These are phyloP conservation scores for Botrytis cinerea DNA, from an alignment of 2,329 filamentous ascomycete species.

Conservation along the genomic window DNA sequence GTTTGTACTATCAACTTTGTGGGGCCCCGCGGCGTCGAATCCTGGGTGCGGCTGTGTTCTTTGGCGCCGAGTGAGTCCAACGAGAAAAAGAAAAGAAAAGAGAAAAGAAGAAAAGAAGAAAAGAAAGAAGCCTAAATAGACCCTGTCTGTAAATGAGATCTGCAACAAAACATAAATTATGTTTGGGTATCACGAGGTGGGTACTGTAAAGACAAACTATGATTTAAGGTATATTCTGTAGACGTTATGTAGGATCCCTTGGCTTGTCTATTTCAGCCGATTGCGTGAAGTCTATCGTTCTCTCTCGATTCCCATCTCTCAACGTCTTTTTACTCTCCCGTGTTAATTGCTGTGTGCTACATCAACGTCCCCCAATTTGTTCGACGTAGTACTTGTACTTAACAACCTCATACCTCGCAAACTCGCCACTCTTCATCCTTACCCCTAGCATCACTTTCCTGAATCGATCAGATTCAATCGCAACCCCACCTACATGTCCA, in stretches of 20 bases:
- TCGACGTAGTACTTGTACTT: not conserved
- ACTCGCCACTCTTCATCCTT: conserved; percentile 8
- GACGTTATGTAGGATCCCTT: not conserved
- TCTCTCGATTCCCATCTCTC: not conserved
- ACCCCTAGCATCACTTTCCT: not conserved
- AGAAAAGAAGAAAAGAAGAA: not conserved
- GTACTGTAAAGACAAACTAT: too few relatives aligned
- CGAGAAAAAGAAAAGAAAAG: not conserved
- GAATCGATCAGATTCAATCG: not conserved
- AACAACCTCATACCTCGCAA: conserved; percentile 8
- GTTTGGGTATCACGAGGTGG: not conserved
- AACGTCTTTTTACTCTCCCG: not conserved
- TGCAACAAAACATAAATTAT: not conserved
- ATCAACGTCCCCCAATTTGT: not conserved
- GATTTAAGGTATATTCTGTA: not conserved
- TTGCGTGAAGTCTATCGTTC: not conserved
- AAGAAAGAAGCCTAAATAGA: not conserved
- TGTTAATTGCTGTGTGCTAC: not conserved
- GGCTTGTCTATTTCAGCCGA: not conserved
- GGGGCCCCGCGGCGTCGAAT: not conserved
- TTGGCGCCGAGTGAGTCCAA: not conserved
- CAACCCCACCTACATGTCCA: conserved; percentile 2
- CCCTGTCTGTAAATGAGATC: not conserved
- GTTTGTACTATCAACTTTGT: not conserved
- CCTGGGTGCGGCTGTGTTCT: not conserved